Evolutionary conservation across 495 filamentous ascomycete genomes (phyloP), one percentile per base, ranked within the genome.

Genomic region (Aspergillus bertholletiae): DNA sequence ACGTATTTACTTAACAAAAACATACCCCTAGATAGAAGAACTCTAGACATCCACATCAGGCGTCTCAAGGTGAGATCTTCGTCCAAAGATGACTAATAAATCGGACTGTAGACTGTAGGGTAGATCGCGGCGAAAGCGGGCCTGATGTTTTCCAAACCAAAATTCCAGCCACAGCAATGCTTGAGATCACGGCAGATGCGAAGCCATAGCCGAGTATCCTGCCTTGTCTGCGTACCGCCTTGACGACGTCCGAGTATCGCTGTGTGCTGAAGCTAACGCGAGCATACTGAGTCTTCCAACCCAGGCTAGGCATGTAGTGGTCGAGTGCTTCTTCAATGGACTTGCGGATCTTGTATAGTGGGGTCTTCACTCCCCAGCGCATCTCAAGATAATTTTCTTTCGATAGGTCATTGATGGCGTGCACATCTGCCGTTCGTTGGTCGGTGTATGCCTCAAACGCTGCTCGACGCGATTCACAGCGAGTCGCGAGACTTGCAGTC

Each of bases 351-450:
- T 83, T 79, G 68, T 97, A 97, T 1, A 82, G 58, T 0, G 82
- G 84, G 2, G 85, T 88, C 18, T 84, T 83, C 22, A 97, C 94
- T 15, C 86, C 85, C 2, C 84, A 77, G 3, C 90, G 81, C 94
- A 98, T 97, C 75, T 98, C 94, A 51, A 87, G 73, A 67, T 96
- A 97, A 62, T 98, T 98, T 27, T 87, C 79, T 35, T 94, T 80
- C 0, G 95, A 94, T 3, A 98, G 80, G 58, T 96, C 90, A 57
- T 96, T 96, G 73, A 98, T 97, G 1, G 90, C 85, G 54, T 90
- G 82, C 0, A 91, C 88, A 63, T 98, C 95, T 0, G 80, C 76
- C 0, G 81, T 78, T 13, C 94, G 84, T 37, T 88, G 77, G 0
- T 75, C 70, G 1, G 86, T 87, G 71, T 97, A 98, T 43, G 82